Evolutionary conservation across 1,139 yeast genomes (phyloP).

Genomic region (Yamadazyma taylorii): DNA sequence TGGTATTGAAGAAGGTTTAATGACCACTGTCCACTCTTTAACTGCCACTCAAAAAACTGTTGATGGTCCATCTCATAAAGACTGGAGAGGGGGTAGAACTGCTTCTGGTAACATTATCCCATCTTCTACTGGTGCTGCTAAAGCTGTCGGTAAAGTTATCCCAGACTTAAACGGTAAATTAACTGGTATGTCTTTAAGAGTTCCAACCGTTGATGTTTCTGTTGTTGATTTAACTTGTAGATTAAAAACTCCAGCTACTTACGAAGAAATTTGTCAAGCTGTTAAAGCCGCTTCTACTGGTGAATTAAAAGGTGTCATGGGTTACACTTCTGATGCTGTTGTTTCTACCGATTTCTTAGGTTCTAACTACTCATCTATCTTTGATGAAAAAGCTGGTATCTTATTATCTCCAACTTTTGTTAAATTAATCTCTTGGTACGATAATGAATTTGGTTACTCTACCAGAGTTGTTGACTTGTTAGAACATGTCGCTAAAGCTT

Average conservation of each 20-base stretch:
- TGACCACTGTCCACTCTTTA: conserved; percentile 90
- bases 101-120: conserved; percentile 90
- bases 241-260: conserved; percentile 66
- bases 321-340: conserved; percentile 85
- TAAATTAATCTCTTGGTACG: conserved; percentile 88
- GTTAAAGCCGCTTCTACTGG: conserved; percentile 71
- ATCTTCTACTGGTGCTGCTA: conserved; percentile 91
- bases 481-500: conserved; percentile 64
- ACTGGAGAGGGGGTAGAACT: conserved; percentile 95
- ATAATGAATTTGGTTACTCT: conserved; percentile 89
- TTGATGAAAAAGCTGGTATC: conserved; percentile 85
- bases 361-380: conserved; percentile 76
- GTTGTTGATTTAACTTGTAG: conserved; percentile 53
- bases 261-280: conserved; percentile 73
- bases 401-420: conserved; percentile 78
- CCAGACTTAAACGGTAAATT: conserved; percentile 86
- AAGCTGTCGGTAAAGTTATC: conserved; percentile 89
- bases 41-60: conserved; percentile 91
- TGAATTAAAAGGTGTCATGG: conserved; percentile 70
- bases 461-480: conserved; percentile 87
- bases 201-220: conserved; percentile 84
- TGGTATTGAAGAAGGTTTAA: conserved; percentile 83
- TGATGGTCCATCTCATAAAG: conserved; percentile 91
- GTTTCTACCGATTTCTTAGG: conserved; percentile 84
- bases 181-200: conserved; percentile 88